Conservation (phyloP, 768 basidiomycete species). For the Boletus rubropictus region DNA sequence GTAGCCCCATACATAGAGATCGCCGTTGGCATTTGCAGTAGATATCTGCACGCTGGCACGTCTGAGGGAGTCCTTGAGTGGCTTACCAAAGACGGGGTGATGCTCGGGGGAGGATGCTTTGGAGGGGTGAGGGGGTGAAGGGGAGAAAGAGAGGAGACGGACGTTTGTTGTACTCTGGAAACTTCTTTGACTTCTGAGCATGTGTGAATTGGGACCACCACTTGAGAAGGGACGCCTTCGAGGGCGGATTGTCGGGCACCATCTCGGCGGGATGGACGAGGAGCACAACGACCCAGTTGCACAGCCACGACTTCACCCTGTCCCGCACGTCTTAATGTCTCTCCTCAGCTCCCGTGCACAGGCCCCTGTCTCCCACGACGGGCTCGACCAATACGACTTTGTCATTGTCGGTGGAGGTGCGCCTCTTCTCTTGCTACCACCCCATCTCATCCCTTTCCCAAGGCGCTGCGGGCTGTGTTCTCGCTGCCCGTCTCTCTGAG, state of each 20-base stretch:
- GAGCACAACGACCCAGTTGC: background rate
- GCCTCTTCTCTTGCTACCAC: background rate
- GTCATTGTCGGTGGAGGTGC: constrained; percentile 53
- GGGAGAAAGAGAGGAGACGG: constrained; percentile 7
- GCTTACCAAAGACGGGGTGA: constrained; percentile 75
- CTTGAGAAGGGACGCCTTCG: constrained; percentile 60
- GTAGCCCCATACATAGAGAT: constrained; percentile 87
- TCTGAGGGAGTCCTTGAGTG: constrained; percentile 75
- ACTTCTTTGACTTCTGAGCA: constrained; percentile 56
- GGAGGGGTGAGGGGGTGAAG: constrained; percentile 1
- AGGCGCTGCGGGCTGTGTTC: constrained; percentile 42
- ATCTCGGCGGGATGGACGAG: constrained; percentile 5
- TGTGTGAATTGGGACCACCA: constrained; percentile 81
- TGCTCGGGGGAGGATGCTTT: constrained; percentile 30
- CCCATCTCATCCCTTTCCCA: background rate
- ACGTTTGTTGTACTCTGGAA: constrained; percentile 42
- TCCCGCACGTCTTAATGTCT: too few species aligned
- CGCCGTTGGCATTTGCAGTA: constrained; percentile 76
- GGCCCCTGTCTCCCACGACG: background rate
- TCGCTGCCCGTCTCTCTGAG: constrained; percentile 42
- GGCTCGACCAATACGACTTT: constrained; percentile 39
- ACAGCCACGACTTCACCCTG: constrained; percentile 15
- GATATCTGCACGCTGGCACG: constrained; percentile 93
- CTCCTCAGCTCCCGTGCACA: background rate
- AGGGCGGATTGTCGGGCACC: constrained; percentile 33